phyloP scores from a whole-genome alignment of 2,329 filamentous ascomycete genomes.

The Clarireedia monteithiana region DNA sequence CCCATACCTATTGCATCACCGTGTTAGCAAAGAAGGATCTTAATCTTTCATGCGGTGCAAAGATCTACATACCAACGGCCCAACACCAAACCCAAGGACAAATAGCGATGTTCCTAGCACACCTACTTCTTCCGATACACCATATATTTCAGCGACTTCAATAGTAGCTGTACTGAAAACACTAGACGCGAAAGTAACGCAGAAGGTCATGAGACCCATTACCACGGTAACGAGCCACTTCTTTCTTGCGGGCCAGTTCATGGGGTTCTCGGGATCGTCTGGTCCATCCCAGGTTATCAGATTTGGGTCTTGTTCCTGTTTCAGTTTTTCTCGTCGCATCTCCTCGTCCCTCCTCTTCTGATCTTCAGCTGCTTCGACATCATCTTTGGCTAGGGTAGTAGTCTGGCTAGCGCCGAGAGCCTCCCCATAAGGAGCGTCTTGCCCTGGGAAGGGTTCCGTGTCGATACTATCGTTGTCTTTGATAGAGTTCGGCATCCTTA shows the following conservation, averaged over 20 bases:
- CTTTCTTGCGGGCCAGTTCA: conserved; percentile 20
- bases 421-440: neutral
- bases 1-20: conserved; percentile 28
- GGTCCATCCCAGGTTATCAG: conserved; percentile 12
- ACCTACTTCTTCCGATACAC: conserved; percentile 35
- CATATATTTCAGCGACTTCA: conserved; percentile 15
- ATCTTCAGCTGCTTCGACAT: neutral
- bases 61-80: conserved; percentile 46
- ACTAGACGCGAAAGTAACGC: conserved; percentile 29
- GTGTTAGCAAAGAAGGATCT: neutral
- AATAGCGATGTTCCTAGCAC: conserved; percentile 60
- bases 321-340: neutral
- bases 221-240: conserved; percentile 21
- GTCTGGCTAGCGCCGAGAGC: neutral
- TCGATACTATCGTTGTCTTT: conserved; percentile 1
- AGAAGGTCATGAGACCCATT: conserved; percentile 28
- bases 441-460: neutral
- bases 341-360: neutral
- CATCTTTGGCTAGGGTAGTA: neutral
- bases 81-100: conserved; percentile 63
- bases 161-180: conserved; percentile 23
- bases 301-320: conserved; percentile 7
- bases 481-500: neutral
- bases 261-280: conserved; percentile 10
- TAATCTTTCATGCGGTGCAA: too few relatives aligned